A percentile compares a stretch with the other conserved stretches of the same genome.
phyloP scores from a whole-genome alignment of 2,329 filamentous ascomycete genomes.

The Hypoxylon sp. region DNA sequence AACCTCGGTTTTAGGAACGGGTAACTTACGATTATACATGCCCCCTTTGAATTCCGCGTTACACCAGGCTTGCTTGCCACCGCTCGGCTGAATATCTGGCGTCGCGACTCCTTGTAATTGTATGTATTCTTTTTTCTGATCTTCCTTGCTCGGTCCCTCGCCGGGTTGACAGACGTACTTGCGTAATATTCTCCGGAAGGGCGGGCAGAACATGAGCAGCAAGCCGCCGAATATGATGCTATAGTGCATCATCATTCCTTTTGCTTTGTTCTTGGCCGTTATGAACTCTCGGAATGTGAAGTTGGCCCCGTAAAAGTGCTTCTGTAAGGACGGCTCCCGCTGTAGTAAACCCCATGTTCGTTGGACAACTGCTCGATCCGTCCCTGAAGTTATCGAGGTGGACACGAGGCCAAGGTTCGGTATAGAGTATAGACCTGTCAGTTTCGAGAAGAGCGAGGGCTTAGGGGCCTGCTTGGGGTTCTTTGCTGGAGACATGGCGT shows the following conservation, averaged over 20 bases:
- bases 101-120: conserved; percentile 73
- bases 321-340: conserved; percentile 57
- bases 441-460: conserved; percentile 56
- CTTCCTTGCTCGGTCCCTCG: conserved; percentile 64
- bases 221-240: conserved; percentile 57
- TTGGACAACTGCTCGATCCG: conserved; percentile 68
- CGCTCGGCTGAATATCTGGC: conserved; percentile 61
- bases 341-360: conserved; percentile 72
- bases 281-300: conserved; percentile 70
- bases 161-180: conserved; percentile 65
- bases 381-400: conserved; percentile 61
- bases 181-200: conserved; percentile 58
- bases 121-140: conserved; percentile 67
- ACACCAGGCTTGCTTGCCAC: conserved; percentile 64
- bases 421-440: conserved; percentile 63
- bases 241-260: conserved; percentile 64
- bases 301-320: conserved; percentile 68
- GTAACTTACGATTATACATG: conserved; percentile 71
- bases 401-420: conserved; percentile 67
- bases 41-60: conserved; percentile 69
- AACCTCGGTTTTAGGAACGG: not conserved
- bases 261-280: conserved; percentile 61
- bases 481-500: conserved; percentile 67
- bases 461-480: conserved; percentile 53
- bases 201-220: conserved; percentile 59